Percentiles rank a stretch among this genome's conserved stretches.
Conservation (phyloP, 441 rosid species). For the Arabidopsis lyrata region DNA sequence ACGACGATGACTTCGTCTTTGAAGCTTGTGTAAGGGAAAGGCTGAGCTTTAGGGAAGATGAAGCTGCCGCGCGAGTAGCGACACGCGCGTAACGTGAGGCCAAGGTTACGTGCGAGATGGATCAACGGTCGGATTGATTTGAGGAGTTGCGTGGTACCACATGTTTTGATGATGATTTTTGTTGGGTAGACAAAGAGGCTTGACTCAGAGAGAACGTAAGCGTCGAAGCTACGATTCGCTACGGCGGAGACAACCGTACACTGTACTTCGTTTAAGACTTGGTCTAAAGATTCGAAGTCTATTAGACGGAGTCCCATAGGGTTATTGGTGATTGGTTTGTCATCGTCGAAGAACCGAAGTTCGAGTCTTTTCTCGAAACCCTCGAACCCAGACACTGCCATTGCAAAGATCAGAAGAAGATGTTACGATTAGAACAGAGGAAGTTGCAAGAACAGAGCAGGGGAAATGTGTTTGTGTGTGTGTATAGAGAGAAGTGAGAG, state of each 20-base stretch:
- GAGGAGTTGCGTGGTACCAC: constrained; percentile 96
- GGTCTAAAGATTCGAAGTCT: constrained; percentile 70
- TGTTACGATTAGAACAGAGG: constrained; percentile 22
- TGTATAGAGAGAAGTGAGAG: constrained; percentile 56
- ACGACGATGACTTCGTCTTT: constrained; percentile 73
- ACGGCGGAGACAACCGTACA: constrained; percentile 94
- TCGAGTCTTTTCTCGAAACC: constrained; percentile 97
- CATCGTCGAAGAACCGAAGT: constrained; percentile 72
- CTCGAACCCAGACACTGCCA: constrained; percentile 94
- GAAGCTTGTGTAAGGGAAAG: constrained; percentile 90
- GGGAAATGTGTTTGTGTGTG: constrained; percentile 4
- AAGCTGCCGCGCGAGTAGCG: constrained; percentile 90
- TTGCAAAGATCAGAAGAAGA: constrained; percentile 35
- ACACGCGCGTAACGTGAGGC: constrained; percentile 68
- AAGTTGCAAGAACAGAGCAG: constrained; percentile 6
- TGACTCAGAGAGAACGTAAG: constrained; percentile 95
- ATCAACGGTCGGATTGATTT: constrained; percentile 86
- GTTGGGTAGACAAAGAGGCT: constrained; percentile 93
- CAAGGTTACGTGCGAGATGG: constrained; percentile 61
- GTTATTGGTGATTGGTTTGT: constrained; percentile 45
- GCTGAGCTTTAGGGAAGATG: constrained; percentile 90
- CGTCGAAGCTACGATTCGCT: constrained; percentile 78
- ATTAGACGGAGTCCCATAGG: constrained; percentile 78
- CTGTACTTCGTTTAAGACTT: constrained; percentile 74
- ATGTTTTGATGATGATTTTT: constrained; percentile 93